Conservation (phyloP, 139 green algal species). For the Microglena sp. region DNA sequence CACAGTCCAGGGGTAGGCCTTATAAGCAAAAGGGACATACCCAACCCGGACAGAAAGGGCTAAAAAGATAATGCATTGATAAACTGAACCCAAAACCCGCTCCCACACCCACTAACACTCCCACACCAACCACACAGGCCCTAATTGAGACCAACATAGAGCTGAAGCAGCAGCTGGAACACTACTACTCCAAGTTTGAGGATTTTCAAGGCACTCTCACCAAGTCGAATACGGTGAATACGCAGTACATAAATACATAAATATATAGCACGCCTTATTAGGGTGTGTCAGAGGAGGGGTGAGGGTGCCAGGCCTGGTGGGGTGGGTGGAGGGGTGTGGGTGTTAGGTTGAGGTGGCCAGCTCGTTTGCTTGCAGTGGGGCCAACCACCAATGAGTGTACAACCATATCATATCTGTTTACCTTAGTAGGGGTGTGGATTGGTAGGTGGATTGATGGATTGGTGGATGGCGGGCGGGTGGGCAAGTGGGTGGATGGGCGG, state of each 20-base stretch:
- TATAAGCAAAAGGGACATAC: too few species aligned
- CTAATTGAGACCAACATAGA: slow-evolving; percentile 16
- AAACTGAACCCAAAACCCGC: too few species aligned
- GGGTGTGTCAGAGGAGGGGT: too few species aligned
- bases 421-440: background rate
- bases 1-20: too few species aligned
- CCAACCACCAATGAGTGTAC: background rate
- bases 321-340: too few species aligned
- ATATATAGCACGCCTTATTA: background rate
- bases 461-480: too few species aligned
- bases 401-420: background rate
- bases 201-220: slow-evolving; percentile 26
- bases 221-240: slow-evolving; percentile 26
- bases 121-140: background rate
- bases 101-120: background rate
- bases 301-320: too few species aligned
- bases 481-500: too few species aligned
- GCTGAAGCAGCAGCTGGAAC: slow-evolving; percentile 24
- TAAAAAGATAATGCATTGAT: too few species aligned
- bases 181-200: slow-evolving; percentile 17
- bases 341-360: background rate
- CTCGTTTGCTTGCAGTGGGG: background rate
- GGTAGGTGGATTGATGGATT: too few species aligned
- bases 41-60: too few species aligned
- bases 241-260: background rate